Evolutionary conservation across 2,329 filamentous ascomycete species (phyloP), one percentile per base, ranked within the genome.

Genomic region (Cordyceps tenuipes): DNA sequence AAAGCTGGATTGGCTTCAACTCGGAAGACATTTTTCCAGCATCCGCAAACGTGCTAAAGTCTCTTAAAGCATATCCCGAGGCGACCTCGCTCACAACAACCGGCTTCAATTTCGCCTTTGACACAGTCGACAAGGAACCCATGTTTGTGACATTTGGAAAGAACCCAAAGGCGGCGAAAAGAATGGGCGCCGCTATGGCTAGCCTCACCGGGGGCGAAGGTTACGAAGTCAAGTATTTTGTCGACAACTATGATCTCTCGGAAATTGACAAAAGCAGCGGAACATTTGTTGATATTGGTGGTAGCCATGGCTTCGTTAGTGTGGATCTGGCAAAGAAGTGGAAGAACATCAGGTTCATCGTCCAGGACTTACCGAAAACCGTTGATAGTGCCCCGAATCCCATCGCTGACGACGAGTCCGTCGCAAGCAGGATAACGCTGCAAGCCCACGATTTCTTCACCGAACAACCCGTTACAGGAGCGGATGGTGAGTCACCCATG

Each of bases 271-370:
- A 69, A 0, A 66, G 61, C 1, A 69, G 70, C 5, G 82, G 77
- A 3, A 81, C 75, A 0, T 70, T 86, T 44, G 81, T 86, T 5
- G 83, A 87, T 59, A 65, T 84, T 15, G 83, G 84, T 10, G 83
- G 84, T 2, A 81, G 79, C 19, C 79, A 81, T 57, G 84, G 84
- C 0, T 81, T 83, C 51, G 78, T 80, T n/a, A 78, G 75, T 51
- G 74, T 81, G n/a, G 80, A 78, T 3, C 71, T 86, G 48, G 83
- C 81, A 2, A 72, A 73, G 62, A 70, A 69, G 59, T 83, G 78
- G 69, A 73, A 74, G 51, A 74, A 78, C 44, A 75, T 83, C 64
- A 75, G 72, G 50, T 84, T 84, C 66, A 69, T 84, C 15, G 82
- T 83, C 26, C 80, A 84, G 66, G 82, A 84, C 63, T 69, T 82